Evolutionary conservation across 2,329 filamentous ascomycete species (phyloP), one percentile per base, ranked within the genome.

Genomic region (Achaetomium macrosporum): DNA sequence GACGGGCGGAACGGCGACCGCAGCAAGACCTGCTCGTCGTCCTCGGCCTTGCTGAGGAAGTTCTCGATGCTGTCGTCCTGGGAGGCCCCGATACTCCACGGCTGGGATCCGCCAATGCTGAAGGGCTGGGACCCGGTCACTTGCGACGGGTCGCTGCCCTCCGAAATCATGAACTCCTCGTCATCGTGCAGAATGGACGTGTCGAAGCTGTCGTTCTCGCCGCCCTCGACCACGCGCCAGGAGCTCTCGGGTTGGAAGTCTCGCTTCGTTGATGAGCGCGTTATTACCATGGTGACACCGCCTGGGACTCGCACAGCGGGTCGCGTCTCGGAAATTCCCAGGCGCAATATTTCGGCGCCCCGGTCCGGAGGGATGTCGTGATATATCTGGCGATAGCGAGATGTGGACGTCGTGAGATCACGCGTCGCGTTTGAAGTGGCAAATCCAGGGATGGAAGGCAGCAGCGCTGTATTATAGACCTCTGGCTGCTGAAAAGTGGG

Each of bases 121-220:
- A 58, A 73, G 13, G 63, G 53, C 40, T 65, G 63, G 15, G 63
- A 65, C 13, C 61, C 57, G 16, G 73, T 71, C 3, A 71, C 61
- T 51, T 79, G 77, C 1, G 78, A 79, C 12, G 75, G 76, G 41
- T 71, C 68, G 61, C 71, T 73, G 45, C 70, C 67, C 62, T 72
- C 73, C 42, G 72, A 73, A 1, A 71, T 54, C 46, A 69, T 59
- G 20, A 67, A 58, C 25, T 71, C 66, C 44, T 73, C 69, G 41
- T 75, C 73, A 30, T 75, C 64, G 33, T 75, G 73, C 15, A 81
- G 66, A 50, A 81, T 70, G 10, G 75, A 74, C 6, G 78, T 80
- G 59, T 81, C 79, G 63, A 82, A 82, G 61, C 77, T 81, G 62
- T 82, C 79, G 64, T 82, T 75, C 51, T 82, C 79, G 62, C 73